Conservation (phyloP, 1,284 basidiomycete genomes). For the Cryptococcus sp. region DNA sequence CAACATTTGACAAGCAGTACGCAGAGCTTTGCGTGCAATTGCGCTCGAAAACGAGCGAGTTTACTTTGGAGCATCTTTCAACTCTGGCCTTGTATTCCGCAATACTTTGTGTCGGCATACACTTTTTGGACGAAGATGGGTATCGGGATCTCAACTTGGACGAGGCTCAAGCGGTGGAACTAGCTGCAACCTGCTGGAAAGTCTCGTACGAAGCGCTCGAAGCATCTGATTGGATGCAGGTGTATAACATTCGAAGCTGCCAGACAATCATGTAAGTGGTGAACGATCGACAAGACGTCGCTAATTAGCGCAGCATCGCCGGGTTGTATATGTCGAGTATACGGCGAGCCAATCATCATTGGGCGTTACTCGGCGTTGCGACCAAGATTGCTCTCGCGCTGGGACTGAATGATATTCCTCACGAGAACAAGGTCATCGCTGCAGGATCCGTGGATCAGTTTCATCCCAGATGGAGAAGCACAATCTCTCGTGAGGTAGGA, state of each 20-base stretch:
- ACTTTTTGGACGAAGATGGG: constrained; percentile 1
- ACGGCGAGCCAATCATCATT: background rate
- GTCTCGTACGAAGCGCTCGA: background rate
- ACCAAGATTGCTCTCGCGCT: background rate
- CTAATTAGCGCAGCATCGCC: background rate
- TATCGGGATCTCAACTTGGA: background rate
- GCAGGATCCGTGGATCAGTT: background rate
- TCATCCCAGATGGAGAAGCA: background rate
- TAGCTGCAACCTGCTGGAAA: background rate
- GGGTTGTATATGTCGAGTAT: constrained; percentile 1
- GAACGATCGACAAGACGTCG: no score
- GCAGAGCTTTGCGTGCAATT: constrained; percentile 1
- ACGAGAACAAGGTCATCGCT: background rate
- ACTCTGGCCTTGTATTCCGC: background rate
- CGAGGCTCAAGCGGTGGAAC: background rate
- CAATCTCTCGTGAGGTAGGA: background rate
- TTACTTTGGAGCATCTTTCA: background rate
- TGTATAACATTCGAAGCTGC: background rate
- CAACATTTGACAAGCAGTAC: background rate
- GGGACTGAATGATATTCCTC: background rate
- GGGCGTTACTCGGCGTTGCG: background rate
- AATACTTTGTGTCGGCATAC: background rate
- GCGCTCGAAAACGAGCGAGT: background rate
- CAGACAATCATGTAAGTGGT: background rate
- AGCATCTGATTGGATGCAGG: background rate